A percentile compares a stretch with the other conserved stretches of the same genome.
Evolutionary conservation across 108 stramenopile genomes (phyloP).

Genomic region (Nitzschia sp.): DNA sequence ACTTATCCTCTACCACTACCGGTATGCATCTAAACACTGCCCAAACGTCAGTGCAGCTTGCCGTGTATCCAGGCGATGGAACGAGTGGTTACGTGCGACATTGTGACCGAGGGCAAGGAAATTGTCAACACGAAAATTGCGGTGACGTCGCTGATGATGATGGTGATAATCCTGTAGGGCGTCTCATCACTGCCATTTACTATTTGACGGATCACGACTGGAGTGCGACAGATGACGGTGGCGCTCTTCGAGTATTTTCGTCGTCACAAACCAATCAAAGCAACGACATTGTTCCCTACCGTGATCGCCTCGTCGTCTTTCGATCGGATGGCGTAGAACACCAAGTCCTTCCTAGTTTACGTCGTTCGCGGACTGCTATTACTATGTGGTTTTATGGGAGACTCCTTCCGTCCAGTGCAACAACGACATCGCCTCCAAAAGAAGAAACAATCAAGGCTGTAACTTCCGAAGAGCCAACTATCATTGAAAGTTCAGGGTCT

Average conservation of each 20-base stretch:
- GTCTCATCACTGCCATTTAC: constrained; percentile 68
- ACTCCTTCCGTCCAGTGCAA: not conserved
- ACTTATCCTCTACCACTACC: not conserved
- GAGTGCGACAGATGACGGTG: constrained; percentile 58
- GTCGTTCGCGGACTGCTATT: constrained; percentile 56
- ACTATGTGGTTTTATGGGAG: constrained; percentile 77
- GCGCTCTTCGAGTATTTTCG: constrained; percentile 50
- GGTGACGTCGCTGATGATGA: too few species aligned
- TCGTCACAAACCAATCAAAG: not conserved
- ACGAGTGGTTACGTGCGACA: constrained; percentile 57
- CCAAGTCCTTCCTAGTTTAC: constrained; percentile 61
- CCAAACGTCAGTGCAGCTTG: constrained; percentile 65
- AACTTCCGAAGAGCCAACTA: not conserved
- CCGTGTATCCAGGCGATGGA: constrained; percentile 63
- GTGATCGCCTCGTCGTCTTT: constrained; percentile 66
- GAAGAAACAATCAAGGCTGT: not conserved
- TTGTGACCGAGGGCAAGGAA: constrained; percentile 50
- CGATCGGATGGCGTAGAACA: constrained; percentile 68
- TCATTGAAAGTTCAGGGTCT: not conserved
- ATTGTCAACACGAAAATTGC: constrained; percentile 13
- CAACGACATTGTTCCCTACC: constrained; percentile 41
- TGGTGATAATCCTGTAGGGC: not conserved
- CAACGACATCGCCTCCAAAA: not conserved
- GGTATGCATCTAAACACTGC: constrained; percentile 36
- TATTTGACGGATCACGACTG: constrained; percentile 64